Evolutionary conservation across 2,329 filamentous ascomycete species (phyloP).

Genomic region (Penicillium sp.): DNA sequence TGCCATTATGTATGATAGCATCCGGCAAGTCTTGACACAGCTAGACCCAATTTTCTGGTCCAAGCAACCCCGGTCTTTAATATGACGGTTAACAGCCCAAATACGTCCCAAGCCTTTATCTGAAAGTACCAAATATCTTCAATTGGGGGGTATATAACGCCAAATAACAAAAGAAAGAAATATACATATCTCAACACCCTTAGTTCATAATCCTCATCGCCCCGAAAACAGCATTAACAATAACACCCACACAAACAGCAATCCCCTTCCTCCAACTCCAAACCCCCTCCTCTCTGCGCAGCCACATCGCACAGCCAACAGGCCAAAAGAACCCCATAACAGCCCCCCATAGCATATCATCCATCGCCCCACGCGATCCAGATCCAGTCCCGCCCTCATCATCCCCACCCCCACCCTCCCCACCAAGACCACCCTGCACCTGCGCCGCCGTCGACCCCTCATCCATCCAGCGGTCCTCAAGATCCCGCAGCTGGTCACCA

Average conservation of each 20-base stretch:
- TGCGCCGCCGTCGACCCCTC: slow-evolving; percentile 46
- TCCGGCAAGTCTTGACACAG: slow-evolving; percentile 11
- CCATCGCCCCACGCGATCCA: slow-evolving; percentile 59
- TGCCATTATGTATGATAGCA: slow-evolving; percentile 32
- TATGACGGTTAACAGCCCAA: neutral
- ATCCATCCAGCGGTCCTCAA: slow-evolving; percentile 93
- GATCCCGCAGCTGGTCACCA: slow-evolving; percentile 68
- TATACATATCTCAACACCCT: slow-evolving; percentile 4
- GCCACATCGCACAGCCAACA: slow-evolving; percentile 79
- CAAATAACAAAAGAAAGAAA: neutral
- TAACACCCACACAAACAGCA: slow-evolving; percentile 80
- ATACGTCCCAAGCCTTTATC: neutral
- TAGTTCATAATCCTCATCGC: slow-evolving; percentile 60
- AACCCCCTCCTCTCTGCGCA: slow-evolving; percentile 81
- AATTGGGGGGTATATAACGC: slow-evolving; percentile 22
- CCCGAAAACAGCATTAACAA: slow-evolving; percentile 76
- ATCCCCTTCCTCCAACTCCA: slow-evolving; percentile 82
- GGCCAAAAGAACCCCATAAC: slow-evolving; percentile 95
- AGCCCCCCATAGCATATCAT: slow-evolving; percentile 85
- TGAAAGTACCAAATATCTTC: neutral
- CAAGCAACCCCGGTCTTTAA: slow-evolving; percentile 2
- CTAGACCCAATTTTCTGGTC: slow-evolving; percentile 1
- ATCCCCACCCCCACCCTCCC: slow-evolving; percentile 37
- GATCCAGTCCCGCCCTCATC: slow-evolving; percentile 46
- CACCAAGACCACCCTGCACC: slow-evolving; percentile 46